Percentiles rank a stretch among this genome's conserved stretches.
Conservation (phyloP, 495 filamentous ascomycete species). For the Aspergillus diversus region DNA sequence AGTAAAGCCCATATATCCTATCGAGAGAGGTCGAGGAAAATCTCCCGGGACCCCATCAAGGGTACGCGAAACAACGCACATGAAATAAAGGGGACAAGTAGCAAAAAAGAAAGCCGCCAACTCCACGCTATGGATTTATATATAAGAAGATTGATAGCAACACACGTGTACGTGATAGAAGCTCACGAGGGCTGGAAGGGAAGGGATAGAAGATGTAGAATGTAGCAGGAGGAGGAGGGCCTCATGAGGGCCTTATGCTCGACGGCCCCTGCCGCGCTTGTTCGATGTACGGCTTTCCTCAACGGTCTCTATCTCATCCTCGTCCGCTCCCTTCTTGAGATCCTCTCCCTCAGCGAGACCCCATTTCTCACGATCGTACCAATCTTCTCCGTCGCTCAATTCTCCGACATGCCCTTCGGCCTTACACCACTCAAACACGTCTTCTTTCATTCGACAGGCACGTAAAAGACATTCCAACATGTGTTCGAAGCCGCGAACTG, state of each 20-base stretch:
- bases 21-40: not conserved
- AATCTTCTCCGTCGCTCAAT: slow-evolving; percentile 92
- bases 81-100: slow-evolving; percentile 4
- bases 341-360: slow-evolving; percentile 71
- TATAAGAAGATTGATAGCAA: slow-evolving; percentile 5
- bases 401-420: slow-evolving; percentile 87
- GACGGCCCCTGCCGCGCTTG: slow-evolving; percentile 54
- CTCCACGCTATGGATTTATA: slow-evolving; percentile 30
- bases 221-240: not conserved
- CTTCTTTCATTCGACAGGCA: slow-evolving; percentile 76
- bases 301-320: slow-evolving; percentile 80
- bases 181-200: slow-evolving; percentile 5
- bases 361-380: slow-evolving; percentile 93
- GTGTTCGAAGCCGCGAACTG: slow-evolving; percentile 76
- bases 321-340: slow-evolving; percentile 87
- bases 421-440: slow-evolving; percentile 83
- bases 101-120: slow-evolving; percentile 19
- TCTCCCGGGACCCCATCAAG: too few relatives aligned
- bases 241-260: slow-evolving; percentile 38
- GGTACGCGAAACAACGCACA: not conserved
- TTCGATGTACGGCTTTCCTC: slow-evolving; percentile 78
- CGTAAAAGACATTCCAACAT: slow-evolving; percentile 76
- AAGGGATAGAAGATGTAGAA: not conserved
- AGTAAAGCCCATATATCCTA: not conserved
- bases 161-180: slow-evolving; percentile 5